Evolutionary conservation across 306 rosid genomes (phyloP).

Genomic region (Vicia sativa): DNA sequence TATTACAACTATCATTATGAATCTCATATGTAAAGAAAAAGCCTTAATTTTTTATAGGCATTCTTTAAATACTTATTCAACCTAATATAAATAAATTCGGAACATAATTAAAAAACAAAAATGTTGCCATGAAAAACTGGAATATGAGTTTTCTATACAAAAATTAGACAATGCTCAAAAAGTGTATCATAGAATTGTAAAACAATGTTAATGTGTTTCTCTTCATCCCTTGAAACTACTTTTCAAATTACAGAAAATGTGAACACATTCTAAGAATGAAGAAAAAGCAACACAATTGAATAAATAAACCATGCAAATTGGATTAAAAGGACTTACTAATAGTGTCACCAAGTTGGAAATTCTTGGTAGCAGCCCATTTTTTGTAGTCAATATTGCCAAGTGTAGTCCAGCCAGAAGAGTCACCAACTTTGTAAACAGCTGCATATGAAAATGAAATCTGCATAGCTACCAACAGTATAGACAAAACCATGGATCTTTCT

Average conservation of each 20-base stretch:
- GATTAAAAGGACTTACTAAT: slow-evolving; percentile 58
- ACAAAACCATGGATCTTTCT: slow-evolving; percentile 40
- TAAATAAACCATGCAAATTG: slow-evolving; percentile 23
- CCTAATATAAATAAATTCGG: background rate
- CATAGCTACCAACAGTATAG: slow-evolving; percentile 35
- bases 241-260: slow-evolving; percentile 11
- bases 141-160: background rate
- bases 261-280: slow-evolving; percentile 16
- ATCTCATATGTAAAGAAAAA: slow-evolving; percentile 3
- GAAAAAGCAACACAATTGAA: background rate
- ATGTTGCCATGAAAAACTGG: background rate
- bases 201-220: slow-evolving; percentile 1
- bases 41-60: background rate
- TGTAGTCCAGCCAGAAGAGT: slow-evolving; percentile 85
- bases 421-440: slow-evolving; percentile 79
- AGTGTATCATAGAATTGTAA: slow-evolving; percentile 2
- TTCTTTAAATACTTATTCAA: background rate
- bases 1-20: slow-evolving; percentile 32
- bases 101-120: slow-evolving; percentile 11
- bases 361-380: slow-evolving; percentile 74
- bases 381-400: slow-evolving; percentile 64
- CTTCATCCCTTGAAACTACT: background rate
- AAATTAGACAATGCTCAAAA: slow-evolving; percentile 4
- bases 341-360: slow-evolving; percentile 70
- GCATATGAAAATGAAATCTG: slow-evolving; percentile 55